These are phyloP conservation scores for Alternaria panax DNA, from an alignment of 2,329 filamentous ascomycete genomes.

Conservation along the genomic window DNA sequence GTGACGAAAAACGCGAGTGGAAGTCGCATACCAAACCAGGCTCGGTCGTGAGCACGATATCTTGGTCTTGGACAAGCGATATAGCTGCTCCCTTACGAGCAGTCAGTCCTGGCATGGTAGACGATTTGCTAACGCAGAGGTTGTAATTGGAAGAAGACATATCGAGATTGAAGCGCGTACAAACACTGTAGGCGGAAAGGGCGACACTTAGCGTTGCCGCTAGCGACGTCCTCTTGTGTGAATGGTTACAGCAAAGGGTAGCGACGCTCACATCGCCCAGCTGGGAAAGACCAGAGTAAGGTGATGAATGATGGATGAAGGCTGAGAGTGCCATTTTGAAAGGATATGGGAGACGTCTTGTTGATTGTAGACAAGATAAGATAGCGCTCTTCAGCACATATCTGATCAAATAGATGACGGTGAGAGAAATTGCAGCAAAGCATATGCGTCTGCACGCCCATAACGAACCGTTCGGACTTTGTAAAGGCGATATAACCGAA, in stretches of 20 bases:
- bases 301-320: neutral
- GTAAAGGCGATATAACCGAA: neutral
- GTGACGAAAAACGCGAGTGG: neutral
- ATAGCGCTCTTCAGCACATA: neutral
- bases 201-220: constrained; percentile 15
- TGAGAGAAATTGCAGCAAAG: no score
- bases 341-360: neutral
- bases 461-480: no score
- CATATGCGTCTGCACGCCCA: neutral
- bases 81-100: constrained; percentile 3
- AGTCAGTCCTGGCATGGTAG: constrained; percentile 8
- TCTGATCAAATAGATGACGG: neutral
- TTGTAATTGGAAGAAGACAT: neutral
- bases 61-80: constrained; percentile 14
- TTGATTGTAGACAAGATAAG: neutral
- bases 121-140: neutral
- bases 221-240: neutral
- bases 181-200: constrained; percentile 1
- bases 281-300: neutral
- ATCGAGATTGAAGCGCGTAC: neutral
- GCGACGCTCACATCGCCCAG: neutral
- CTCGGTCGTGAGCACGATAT: constrained; percentile 14
- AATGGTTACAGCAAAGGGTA: neutral
- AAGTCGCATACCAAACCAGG: neutral
- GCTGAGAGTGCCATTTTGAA: neutral